These are phyloP conservation scores for Cladosporium sp. DNA, from an alignment of 2,329 filamentous ascomycete species.

Conservation along the genomic window DNA sequence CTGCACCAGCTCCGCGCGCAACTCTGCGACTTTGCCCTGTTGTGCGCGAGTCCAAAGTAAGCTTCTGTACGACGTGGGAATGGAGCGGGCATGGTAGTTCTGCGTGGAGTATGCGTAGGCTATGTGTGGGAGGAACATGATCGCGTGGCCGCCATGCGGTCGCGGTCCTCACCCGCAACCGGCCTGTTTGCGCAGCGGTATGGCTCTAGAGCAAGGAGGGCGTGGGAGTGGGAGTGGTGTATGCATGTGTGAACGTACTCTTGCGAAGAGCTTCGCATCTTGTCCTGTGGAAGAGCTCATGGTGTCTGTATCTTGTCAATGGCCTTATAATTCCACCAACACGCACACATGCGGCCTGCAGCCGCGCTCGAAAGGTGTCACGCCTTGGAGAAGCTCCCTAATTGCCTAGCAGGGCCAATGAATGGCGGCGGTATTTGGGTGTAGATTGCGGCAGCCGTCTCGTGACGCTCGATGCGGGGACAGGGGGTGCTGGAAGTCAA, in stretches of 20 bases:
- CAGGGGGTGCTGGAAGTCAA: background rate
- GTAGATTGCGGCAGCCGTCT: conserved; percentile 11
- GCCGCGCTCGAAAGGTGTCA: conserved; percentile 9
- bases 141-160: background rate
- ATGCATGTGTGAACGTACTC: conserved; percentile 58
- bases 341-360: conserved; percentile 10
- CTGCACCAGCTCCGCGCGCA: conserved; percentile 73
- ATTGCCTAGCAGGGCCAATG: conserved; percentile 5
- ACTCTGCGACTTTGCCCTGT: conserved; percentile 98
- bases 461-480: conserved; percentile 11
- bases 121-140: conserved; percentile 37
- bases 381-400: conserved; percentile 1
- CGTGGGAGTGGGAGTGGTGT: background rate
- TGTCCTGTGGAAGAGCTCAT: conserved; percentile 71
- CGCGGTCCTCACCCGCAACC: too few species aligned
- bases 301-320: conserved; percentile 23
- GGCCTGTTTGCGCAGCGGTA: too few species aligned
- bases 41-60: conserved; percentile 42
- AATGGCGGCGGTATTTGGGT: background rate
- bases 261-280: conserved; percentile 98
- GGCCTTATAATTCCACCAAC: conserved; percentile 10
- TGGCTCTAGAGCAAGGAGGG: conserved; percentile 9
- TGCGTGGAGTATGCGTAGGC: conserved; percentile 21
- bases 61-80: conserved; percentile 27
- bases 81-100: conserved; percentile 30